Evolutionary conservation across 805 yeast species (phyloP).

Genomic region (Metschnikowia lachancei): DNA sequence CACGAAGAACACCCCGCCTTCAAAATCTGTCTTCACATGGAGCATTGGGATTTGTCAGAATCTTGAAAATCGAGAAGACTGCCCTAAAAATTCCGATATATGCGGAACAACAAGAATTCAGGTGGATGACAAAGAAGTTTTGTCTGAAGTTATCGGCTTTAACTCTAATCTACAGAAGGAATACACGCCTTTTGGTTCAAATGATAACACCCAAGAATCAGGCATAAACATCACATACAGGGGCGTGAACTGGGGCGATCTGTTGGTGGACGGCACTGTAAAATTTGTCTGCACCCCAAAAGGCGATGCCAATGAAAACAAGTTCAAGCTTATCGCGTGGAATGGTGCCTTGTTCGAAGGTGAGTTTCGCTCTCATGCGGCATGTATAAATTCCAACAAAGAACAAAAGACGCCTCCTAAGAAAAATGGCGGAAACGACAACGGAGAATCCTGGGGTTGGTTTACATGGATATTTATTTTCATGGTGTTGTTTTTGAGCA

Average conservation of each 20-base stretch:
- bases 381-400: slow-evolving; percentile 37
- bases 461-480: slow-evolving; percentile 79
- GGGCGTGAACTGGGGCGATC: slow-evolving; percentile 72
- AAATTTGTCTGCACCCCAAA: slow-evolving; percentile 45
- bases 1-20: slow-evolving; percentile 72
- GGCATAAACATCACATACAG: slow-evolving; percentile 41
- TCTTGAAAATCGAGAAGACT: slow-evolving; percentile 39
- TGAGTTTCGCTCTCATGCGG: slow-evolving; percentile 31
- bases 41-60: slow-evolving; percentile 66
- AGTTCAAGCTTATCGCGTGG: slow-evolving; percentile 36
- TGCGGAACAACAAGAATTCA: slow-evolving; percentile 69
- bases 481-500: slow-evolving; percentile 63
- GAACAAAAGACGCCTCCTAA: slow-evolving; percentile 27
- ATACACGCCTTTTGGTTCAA: slow-evolving; percentile 28
- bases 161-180: slow-evolving; percentile 39
- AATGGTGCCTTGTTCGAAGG: slow-evolving; percentile 31
- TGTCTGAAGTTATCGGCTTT: slow-evolving; percentile 63
- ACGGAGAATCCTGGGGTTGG: slow-evolving; percentile 69
- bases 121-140: slow-evolving; percentile 46
- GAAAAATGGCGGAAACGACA: slow-evolving; percentile 19
- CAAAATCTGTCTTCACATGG: slow-evolving; percentile 62
- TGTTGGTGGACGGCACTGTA: slow-evolving; percentile 45
- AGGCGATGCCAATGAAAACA: slow-evolving; percentile 22
- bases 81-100: slow-evolving; percentile 69
- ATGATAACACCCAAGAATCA: slow-evolving; percentile 26